A percentile compares a stretch with the other conserved stretches of the same genome.
phyloP scores from a whole-genome alignment of 148 eudicot genomes.

The Euryodendron excelsum region DNA sequence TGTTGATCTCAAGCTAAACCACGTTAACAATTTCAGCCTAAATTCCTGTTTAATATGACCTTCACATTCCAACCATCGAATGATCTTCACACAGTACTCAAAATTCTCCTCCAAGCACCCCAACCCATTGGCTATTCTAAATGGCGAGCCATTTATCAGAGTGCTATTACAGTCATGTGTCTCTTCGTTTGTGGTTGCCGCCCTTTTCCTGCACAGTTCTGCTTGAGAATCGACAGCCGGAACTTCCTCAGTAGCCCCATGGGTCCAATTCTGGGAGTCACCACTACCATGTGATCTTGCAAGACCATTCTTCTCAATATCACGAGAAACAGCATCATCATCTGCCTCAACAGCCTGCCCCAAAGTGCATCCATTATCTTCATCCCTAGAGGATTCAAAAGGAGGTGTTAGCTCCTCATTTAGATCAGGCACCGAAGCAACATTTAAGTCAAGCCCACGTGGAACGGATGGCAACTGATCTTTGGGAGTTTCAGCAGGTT shows the following conservation, averaged over 20 bases:
- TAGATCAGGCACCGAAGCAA: conserved; percentile 79
- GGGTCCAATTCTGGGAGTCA: conserved; percentile 52
- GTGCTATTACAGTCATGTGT: conserved; percentile 75
- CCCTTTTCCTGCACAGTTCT: conserved; percentile 48
- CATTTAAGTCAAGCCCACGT: conserved; percentile 68
- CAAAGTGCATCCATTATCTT: conserved; percentile 44
- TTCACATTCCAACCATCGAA: conserved; percentile 64
- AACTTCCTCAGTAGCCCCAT: conserved; percentile 40
- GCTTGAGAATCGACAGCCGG: conserved; percentile 47
- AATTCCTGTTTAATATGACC: conserved; percentile 67
- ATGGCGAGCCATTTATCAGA: conserved; percentile 51
- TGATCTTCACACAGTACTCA: conserved; percentile 74
- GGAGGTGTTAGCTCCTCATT: conserved; percentile 82
- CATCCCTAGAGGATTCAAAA: conserved; percentile 70
- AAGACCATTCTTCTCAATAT: conserved; percentile 37
- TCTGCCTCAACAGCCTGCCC: conserved; percentile 39
- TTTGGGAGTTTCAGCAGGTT: conserved; percentile 42
- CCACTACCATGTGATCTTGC: conserved; percentile 61
- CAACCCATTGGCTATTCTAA: conserved; percentile 28
- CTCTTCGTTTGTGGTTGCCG: conserved; percentile 47
- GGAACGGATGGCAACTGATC: conserved; percentile 42
- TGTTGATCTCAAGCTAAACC: conserved; percentile 87
- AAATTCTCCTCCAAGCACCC: conserved; percentile 68
- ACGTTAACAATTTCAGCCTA: conserved; percentile 72
- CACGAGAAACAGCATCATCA: conserved; percentile 63